Base-by-base conservation (phyloP, 2,329 filamentous ascomycete species). In the Zasmidium angulare region DNA sequence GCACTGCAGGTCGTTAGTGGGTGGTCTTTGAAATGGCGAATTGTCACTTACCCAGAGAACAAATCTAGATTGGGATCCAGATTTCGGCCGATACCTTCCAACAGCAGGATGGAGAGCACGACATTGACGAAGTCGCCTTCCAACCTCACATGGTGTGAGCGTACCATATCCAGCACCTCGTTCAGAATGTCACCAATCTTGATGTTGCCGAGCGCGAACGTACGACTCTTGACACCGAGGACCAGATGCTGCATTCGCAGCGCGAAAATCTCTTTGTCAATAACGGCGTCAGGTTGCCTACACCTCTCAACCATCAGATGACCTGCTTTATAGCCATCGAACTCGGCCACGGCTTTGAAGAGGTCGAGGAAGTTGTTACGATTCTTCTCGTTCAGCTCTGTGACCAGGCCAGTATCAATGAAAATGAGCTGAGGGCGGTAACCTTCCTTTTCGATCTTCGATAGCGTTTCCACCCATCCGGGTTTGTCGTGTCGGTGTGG, bases 91-190 rank as follows among this genome's bases (percentile, higher is more conserved):
- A 98, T 99, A 6, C 95, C 95, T 74, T 99, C 95, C 1, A 99
- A 82, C 1, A 99, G 82, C 31, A 99, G 79, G 55, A 98, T 97
- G 60, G 91, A 96, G 59, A 99, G 89, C 26, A 99, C 93, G 3
- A 99, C 95, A 71, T 99, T 99, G 72, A 99, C 92, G 72, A 98
- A 99, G 74, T 99, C 95, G 9, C 95, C 95, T 75, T 99, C 95
- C 53, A 99, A 84, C 9, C 95, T 84, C 2, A 99, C 95, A 72
- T 99, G 95, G 73, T 99, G 95, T 10, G 82, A 80, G 56, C 95
- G 86, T 26, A 99, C 95, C 92, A 99, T 97, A 60, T 83, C 83
- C 48, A 99, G 80, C 0, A 98, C 95, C 68, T 96, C 85, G 70
- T 95, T 92, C 26, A 99, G 77, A 20, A 99, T 92, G 68, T 99